These are phyloP conservation scores for Auriscalpium orientale DNA, from an alignment of 768 basidiomycete genomes.

Conservation along the genomic window DNA sequence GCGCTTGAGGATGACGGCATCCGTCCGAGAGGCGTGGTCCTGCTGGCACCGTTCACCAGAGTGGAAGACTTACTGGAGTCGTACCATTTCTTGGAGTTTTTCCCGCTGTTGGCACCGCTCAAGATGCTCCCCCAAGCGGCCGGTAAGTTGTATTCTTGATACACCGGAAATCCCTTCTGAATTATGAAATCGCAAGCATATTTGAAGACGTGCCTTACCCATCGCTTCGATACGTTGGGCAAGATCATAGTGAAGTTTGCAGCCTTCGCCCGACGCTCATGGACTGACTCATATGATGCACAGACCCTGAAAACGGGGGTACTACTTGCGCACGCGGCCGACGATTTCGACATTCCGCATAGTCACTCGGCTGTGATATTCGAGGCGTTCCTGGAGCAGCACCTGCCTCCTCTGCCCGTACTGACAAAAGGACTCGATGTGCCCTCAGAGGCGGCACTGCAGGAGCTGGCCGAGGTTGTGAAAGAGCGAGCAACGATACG, in stretches of 20 bases:
- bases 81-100: slow-evolving; percentile 53
- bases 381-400: slow-evolving; percentile 54
- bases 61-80: slow-evolving; percentile 48
- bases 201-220: slow-evolving; percentile 43
- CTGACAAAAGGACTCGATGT: slow-evolving; percentile 23
- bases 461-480: slow-evolving; percentile 31
- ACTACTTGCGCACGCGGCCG: slow-evolving; percentile 64
- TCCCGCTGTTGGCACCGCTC: slow-evolving; percentile 70
- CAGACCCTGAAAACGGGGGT: slow-evolving; percentile 64
- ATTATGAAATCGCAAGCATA: slow-evolving; percentile 31
- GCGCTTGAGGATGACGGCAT: slow-evolving; percentile 34
- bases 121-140: slow-evolving; percentile 52
- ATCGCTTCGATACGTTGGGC: slow-evolving; percentile 57
- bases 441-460: slow-evolving; percentile 37
- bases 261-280: neutral
- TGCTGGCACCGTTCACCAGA: slow-evolving; percentile 34
- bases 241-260: slow-evolving; percentile 44
- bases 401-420: slow-evolving; percentile 38
- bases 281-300: neutral
- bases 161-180: slow-evolving; percentile 1
- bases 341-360: slow-evolving; percentile 70
- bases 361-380: slow-evolving; percentile 65
- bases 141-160: slow-evolving; percentile 37
- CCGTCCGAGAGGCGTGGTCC: slow-evolving; percentile 30
- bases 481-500: slow-evolving; percentile 34